Conservation (phyloP, 2,329 filamentous ascomycete species). For the Dactylellina haptotyla region DNA sequence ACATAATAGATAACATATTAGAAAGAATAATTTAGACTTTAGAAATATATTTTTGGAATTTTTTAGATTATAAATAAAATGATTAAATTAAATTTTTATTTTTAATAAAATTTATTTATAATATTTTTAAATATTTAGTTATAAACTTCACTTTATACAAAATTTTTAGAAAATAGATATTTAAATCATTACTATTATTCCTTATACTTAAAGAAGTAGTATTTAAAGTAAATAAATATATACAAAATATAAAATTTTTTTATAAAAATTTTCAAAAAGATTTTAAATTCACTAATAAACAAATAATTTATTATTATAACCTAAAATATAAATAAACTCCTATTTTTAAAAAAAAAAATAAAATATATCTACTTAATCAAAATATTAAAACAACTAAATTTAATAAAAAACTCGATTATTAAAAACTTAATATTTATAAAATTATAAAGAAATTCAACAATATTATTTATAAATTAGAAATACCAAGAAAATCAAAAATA, state of each 20-base stretch:
- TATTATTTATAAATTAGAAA: constrained; percentile 4
- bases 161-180: constrained; percentile 2
- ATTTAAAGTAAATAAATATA: constrained; percentile 1
- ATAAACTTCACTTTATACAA: neutral
- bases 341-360: constrained; percentile 4
- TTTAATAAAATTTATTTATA: constrained; percentile 5
- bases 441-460: constrained; percentile 10
- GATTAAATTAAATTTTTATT: neutral
- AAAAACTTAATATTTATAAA: constrained; percentile 6
- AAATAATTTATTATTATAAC: constrained; percentile 6
- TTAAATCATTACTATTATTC: neutral
- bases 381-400: neutral
- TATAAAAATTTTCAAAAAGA: constrained; percentile 3
- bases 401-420: constrained; percentile 6
- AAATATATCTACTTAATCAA: constrained; percentile 5
- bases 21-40: neutral
- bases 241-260: neutral
- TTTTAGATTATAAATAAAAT: neutral
- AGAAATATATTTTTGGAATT: neutral
- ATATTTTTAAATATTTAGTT: neutral
- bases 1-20: neutral
- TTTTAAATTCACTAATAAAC: neutral
- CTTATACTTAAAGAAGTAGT: neutral
- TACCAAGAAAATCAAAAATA: neutral
- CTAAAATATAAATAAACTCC: neutral